These are phyloP conservation scores for Strobilomyces echinocephalus DNA, from an alignment of 768 basidiomycete species.

Conservation along the genomic window DNA sequence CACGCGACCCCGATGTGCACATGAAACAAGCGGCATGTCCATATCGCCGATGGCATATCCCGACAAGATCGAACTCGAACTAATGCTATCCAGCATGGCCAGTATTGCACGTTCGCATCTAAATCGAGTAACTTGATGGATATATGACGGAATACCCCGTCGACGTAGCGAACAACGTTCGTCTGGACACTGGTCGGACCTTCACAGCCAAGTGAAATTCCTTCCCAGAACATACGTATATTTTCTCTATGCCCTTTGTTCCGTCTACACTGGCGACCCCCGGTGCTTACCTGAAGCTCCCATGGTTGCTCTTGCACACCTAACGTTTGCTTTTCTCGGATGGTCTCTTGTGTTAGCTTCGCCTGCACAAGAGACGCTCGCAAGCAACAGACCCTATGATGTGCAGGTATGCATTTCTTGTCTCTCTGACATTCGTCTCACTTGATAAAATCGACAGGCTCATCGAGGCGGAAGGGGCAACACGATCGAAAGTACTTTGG, in stretches of 20 bases:
- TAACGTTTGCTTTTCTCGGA: slow-evolving; percentile 6
- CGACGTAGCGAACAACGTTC: slow-evolving; percentile 25
- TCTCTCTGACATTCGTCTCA: slow-evolving; percentile 3
- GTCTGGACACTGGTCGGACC: slow-evolving; percentile 19
- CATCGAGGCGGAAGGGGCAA: slow-evolving; percentile 77
- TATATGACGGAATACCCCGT: background rate
- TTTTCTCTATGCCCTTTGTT: background rate
- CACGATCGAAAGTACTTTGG: slow-evolving; percentile 66
- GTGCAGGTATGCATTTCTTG: slow-evolving; percentile 39
- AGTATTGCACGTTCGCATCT: slow-evolving; percentile 21
- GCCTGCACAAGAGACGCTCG: slow-evolving; percentile 27
- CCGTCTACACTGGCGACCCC: background rate
- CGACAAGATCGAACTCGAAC: background rate
- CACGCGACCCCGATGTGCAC: background rate
- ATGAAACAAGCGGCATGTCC: background rate
- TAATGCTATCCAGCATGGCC: background rate
- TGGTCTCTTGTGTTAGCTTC: slow-evolving; percentile 18
- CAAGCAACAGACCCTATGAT: slow-evolving; percentile 38
- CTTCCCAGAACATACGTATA: background rate
- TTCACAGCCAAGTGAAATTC: slow-evolving; percentile 13
- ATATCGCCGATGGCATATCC: background rate
- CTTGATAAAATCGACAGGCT: slow-evolving; percentile 37
- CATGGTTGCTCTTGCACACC: slow-evolving; percentile 15
- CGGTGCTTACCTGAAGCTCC: background rate
- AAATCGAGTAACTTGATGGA: slow-evolving; percentile 18